Percentiles rank a stretch among this genome's conserved stretches.
These are phyloP conservation scores for Haberlea rhodopensis DNA, from an alignment of 257 asterid species.

Conservation along the genomic window DNA sequence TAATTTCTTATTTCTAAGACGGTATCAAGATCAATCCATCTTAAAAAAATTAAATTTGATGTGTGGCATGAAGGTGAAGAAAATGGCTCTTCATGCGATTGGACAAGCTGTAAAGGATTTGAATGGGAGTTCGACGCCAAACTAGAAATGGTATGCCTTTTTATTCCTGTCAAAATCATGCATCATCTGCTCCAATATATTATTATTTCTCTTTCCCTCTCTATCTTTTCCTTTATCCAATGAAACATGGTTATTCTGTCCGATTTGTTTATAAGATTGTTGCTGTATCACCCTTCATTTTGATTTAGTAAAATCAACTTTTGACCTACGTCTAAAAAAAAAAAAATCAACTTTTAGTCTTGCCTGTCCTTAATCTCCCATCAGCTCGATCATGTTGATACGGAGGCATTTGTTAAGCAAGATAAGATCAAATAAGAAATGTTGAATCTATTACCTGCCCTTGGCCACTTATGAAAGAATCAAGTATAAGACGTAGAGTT, in stretches of 20 bases:
- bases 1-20: conserved; percentile 1
- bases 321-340: too few species aligned
- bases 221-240: not conserved
- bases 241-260: not conserved
- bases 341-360: too few species aligned
- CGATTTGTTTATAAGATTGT: not conserved
- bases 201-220: not conserved
- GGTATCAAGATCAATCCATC: not conserved
- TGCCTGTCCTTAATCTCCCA: not conserved
- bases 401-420: not conserved
- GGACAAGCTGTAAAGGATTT: conserved; percentile 36
- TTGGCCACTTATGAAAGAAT: not conserved
- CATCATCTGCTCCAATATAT: conserved; percentile 9
- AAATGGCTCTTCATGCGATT: conserved; percentile 60
- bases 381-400: too few species aligned
- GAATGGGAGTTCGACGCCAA: conserved; percentile 24
- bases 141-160: conserved; percentile 30
- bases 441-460: not conserved
- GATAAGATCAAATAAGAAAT: not conserved
- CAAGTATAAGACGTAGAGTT: too few species aligned
- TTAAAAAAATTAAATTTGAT: conserved; percentile 7
- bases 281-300: not conserved
- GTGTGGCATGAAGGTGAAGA: conserved; percentile 56
- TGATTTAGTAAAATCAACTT: not conserved
- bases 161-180: not conserved